Conservation (phyloP, 148 eudicot species). For the Vaccinium myrtillus region DNA sequence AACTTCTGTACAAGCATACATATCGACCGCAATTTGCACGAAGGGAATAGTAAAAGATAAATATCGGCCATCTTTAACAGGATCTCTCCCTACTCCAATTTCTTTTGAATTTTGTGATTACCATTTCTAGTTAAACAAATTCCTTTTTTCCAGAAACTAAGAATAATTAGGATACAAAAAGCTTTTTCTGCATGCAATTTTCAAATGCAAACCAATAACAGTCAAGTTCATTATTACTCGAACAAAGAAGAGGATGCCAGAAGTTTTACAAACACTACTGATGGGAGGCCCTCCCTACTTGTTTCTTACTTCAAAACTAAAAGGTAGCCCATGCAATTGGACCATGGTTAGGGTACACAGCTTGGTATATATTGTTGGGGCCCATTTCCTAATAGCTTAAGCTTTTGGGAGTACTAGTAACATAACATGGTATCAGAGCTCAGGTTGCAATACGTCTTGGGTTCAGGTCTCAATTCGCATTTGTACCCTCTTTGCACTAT, state of each 20-base stretch:
- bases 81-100: conserved; percentile 1
- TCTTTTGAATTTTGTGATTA: background rate
- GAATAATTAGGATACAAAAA: background rate
- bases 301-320: background rate
- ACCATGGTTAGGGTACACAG: background rate
- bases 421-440: no score
- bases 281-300: background rate
- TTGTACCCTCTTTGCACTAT: no score
- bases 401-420: no score
- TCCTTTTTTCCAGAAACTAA: no score
- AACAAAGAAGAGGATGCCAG: background rate
- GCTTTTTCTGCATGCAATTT: background rate
- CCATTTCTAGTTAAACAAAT: background rate
- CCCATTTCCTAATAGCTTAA: no score
- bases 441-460: no score
- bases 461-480: no score
- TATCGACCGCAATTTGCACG: background rate
- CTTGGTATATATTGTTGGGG: no score
- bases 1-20: background rate
- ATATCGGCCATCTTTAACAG: background rate
- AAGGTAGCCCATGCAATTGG: background rate
- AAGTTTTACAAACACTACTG: background rate
- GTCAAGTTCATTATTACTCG: background rate
- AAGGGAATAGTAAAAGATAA: background rate
- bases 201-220: background rate